Evolutionary conservation across 202 grass and related monocot species (phyloP), one percentile per base, ranked within the genome.

Genomic region (Miscanthus sacchariflorus): DNA sequence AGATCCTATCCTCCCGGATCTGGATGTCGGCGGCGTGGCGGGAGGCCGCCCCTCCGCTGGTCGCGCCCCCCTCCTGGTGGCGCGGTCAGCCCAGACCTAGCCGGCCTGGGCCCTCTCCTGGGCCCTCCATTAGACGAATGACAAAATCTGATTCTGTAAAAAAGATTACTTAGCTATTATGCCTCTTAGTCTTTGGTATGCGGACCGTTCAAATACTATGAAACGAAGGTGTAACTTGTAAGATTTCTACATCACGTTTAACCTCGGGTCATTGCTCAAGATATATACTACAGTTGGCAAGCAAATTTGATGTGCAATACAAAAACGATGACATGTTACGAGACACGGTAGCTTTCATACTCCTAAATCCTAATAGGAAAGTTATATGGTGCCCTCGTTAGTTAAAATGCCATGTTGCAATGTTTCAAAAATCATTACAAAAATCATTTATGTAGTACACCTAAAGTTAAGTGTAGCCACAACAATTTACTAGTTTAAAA

Each of bases 311-410:
- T 38, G 15, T 35, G 50, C 48, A 64, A 76, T 76, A 70, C 6
- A 80, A 70, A 64, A 71, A 52, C 42, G 15, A 43, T 68, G 77
- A 46, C 1, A 5, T 72, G 14, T 9, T 87, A 79, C 17, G 42
- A 19, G 35, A 24, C 54, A 70, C 27, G 18, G 23, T 72, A 43
- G 52, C 2, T 82, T 82, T 71, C 45, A 15, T 81, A 68, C n/a
- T 33, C 24, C 19, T 75, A 50, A 46, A 21, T 25, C 66, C 39
- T 68, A 64, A 83, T 3, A 83, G 18, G 6, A 56, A 56, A 56
- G 5, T 8, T 59, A 59, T 59, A n/a, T 59, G 54, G 54, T 1
- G 2, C 52, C 17, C 18, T 21, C 2, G 18, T 56, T 56, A 54
- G 19, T 8, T 61, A 59, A 58, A 58, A 21, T 21, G 2, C 19